Conservation (phyloP, 1,139 yeast species). For the Lizanozyma gosingica region DNA sequence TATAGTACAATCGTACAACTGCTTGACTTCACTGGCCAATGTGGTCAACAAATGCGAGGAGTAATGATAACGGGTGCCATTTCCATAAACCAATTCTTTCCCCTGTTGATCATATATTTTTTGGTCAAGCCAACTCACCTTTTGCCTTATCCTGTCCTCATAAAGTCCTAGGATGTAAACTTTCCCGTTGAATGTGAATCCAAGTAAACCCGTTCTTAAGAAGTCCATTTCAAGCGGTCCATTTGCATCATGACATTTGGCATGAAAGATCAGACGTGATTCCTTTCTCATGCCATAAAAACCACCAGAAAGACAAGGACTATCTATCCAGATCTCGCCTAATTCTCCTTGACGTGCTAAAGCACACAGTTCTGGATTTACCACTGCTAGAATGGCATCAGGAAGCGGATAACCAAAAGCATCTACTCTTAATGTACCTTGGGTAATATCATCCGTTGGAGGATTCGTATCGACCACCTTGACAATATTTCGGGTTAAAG, state of each 20-base stretch:
- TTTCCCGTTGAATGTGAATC: conserved; percentile 80
- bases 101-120: conserved; percentile 24
- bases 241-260: conserved; percentile 63
- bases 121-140: conserved; percentile 56
- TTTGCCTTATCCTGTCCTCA: conserved; percentile 84
- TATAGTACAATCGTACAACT: conserved; percentile 83
- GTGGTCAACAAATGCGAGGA: conserved; percentile 79
- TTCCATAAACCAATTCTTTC: conserved; percentile 25
- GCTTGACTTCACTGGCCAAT: conserved; percentile 71
- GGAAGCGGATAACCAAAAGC: conserved; percentile 94
- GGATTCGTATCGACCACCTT: conserved; percentile 60
- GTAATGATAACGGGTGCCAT: conserved; percentile 59
- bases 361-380: conserved; percentile 79
- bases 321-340: conserved; percentile 97
- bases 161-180: conserved; percentile 82
- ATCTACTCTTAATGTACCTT: conserved; percentile 59
- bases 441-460: conserved; percentile 42
- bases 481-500: conserved; percentile 69
- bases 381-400: conserved; percentile 88
- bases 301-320: conserved; percentile 83
- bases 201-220: conserved; percentile 82
- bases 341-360: conserved; percentile 66
- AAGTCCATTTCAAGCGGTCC: conserved; percentile 70
- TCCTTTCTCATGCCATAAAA: conserved; percentile 68
- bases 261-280: conserved; percentile 72